Conservation (phyloP, 148 eudicot genomes). For the Rheum nobile region DNA sequence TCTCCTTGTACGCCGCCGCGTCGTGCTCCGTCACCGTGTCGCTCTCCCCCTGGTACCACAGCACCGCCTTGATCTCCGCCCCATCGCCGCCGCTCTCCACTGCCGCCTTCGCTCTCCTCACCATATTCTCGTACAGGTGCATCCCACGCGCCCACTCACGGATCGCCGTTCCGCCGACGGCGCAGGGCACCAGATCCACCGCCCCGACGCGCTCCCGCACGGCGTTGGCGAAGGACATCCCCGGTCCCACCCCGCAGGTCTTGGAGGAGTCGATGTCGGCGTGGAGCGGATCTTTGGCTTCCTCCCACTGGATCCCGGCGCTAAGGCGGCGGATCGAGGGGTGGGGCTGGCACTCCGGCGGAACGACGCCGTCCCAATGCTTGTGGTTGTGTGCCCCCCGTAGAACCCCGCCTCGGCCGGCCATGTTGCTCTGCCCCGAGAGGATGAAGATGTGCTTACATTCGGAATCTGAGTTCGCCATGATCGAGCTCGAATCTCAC, state of each 20-base stretch:
- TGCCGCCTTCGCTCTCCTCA: slow-evolving; percentile 41
- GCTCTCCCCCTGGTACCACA: slow-evolving; percentile 93
- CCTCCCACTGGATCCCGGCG: slow-evolving; percentile 47
- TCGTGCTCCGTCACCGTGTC: slow-evolving; percentile 31
- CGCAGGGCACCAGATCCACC: slow-evolving; percentile 58
- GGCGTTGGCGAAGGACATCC: slow-evolving; percentile 66
- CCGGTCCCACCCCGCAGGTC: slow-evolving; percentile 79
- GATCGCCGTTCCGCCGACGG: slow-evolving; percentile 74
- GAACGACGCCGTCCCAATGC: slow-evolving; percentile 59
- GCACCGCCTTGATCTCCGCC: slow-evolving; percentile 55
- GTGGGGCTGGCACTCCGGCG: slow-evolving; percentile 46
- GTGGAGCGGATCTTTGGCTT: slow-evolving; percentile 67
- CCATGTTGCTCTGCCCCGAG: slow-evolving; percentile 93
- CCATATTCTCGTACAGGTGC: slow-evolving; percentile 54
- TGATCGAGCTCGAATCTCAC: not conserved
- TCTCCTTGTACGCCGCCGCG: slow-evolving; percentile 36
- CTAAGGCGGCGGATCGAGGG: slow-evolving; percentile 46
- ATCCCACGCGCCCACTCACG: slow-evolving; percentile 71
- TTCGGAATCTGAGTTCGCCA: not conserved
- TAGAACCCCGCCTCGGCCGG: slow-evolving; percentile 67
- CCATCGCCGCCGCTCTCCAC: slow-evolving; percentile 15
- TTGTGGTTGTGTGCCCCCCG: slow-evolving; percentile 19
- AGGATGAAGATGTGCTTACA: slow-evolving; percentile 50
- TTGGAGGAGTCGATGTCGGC: slow-evolving; percentile 55
- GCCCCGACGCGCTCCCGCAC: slow-evolving; percentile 27